Percentiles rank a stretch among this genome's conserved stretches.
Evolutionary conservation across 225 moss, liverwort and hornwort genomes (phyloP).

Genomic region (Polytrichum formosum): DNA sequence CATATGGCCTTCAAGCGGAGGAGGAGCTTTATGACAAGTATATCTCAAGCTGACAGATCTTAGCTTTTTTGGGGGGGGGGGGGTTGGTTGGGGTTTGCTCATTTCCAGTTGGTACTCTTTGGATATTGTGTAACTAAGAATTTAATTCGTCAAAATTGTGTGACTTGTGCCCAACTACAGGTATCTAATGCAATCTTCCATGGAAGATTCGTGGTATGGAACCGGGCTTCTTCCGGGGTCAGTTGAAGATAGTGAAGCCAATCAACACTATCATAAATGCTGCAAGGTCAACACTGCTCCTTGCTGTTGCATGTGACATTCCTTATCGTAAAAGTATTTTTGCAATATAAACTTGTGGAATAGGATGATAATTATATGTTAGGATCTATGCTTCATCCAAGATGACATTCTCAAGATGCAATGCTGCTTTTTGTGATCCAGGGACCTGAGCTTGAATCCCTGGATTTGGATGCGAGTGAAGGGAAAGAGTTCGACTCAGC

Average conservation of each 20-base stretch:
- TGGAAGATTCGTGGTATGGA: conserved; percentile 75
- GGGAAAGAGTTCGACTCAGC: conserved; percentile 15
- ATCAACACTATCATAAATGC: conserved; percentile 71
- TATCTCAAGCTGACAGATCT: background rate
- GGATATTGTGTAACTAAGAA: background rate
- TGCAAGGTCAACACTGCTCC: conserved; percentile 43
- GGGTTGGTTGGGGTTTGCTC: too few species aligned
- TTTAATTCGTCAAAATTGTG: background rate
- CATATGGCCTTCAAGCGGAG: conserved; percentile 38
- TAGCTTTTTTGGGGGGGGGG: background rate
- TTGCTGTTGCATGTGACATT: background rate
- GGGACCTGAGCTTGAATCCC: conserved; percentile 37
- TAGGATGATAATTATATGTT: background rate
- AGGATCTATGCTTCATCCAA: background rate
- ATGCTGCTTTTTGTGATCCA: conserved; percentile 14
- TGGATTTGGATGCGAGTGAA: conserved; percentile 18
- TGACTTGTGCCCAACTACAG: conserved; percentile 24
- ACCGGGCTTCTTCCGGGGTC: conserved; percentile 74
- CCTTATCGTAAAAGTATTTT: background rate
- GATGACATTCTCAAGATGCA: conserved; percentile 4
- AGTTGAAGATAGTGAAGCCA: conserved; percentile 73
- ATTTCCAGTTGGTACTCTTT: too few species aligned
- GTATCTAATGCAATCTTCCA: conserved; percentile 47
- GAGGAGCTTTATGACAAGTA: conserved; percentile 52
- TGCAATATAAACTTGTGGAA: background rate